Evolutionary conservation across 2,329 filamentous ascomycete genomes (phyloP), one percentile per base, ranked within the genome.

Genomic region (Alternaria ventricosa): DNA sequence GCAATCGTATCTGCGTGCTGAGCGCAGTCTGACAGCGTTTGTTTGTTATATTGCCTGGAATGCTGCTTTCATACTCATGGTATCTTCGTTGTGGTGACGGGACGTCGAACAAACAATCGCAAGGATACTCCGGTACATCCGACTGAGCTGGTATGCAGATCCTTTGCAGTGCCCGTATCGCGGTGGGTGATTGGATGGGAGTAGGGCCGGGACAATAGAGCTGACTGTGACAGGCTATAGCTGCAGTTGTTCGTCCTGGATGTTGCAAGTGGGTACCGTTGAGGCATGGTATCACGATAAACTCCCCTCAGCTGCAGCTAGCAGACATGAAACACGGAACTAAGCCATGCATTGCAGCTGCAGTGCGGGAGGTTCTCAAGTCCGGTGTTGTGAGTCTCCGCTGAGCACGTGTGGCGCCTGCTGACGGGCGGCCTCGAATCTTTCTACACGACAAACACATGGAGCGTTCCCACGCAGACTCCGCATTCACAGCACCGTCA

Each of bases 231-330:
- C 55, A 43, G 61, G 55, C 45, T 18, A 55, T n/a, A 30, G 57
- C 22, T 51, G 51, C 36, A 46, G 30, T 56, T 60, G 47, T 12
- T 60, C 33, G 60, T 54, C 56, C 54, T 63, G 44, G 43, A 51
- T 5, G 46, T 59, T 53, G 41, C 36, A 59, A 33, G 60, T 27
- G 15, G 28, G 8, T 49, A 41, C 46, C 20, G 33, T 51, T 57
- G 6, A 27, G 47, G 60, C 23, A 46, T 33, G 61, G 59, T 60
- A 49, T 45, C 28, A n/a, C 22, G 20, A 51, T 12, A 51, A 44
- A 49, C 7, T 20, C 6, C 13, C 12, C 43, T 20, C 55, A 30
- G 36, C 50, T 51, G 57, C 50, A 45, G 55, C 61, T 50, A 50
- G 27, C 28, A 13, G 36, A 45, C 3, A 7, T 45, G 50, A 60